These are phyloP conservation scores for Rhododendron simsii DNA, from an alignment of 148 eudicot genomes.

Conservation along the genomic window DNA sequence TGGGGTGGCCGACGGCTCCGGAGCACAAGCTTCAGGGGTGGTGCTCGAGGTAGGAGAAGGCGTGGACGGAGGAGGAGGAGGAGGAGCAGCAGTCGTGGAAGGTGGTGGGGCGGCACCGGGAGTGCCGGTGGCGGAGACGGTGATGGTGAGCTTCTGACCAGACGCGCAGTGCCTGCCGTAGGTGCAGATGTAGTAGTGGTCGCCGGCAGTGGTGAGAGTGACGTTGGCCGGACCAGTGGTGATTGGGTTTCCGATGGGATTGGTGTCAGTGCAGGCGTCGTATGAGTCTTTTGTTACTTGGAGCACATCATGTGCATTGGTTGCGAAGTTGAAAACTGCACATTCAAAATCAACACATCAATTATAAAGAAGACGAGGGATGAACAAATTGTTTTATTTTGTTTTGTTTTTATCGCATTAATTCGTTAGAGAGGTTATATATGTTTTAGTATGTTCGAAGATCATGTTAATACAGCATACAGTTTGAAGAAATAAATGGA, in stretches of 20 bases:
- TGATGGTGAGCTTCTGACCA: conserved; percentile 14
- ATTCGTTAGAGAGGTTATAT: too few species aligned
- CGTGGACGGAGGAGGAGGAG: background rate
- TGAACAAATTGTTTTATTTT: too few species aligned
- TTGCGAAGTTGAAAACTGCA: conserved; percentile 20
- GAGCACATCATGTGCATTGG: conserved; percentile 4
- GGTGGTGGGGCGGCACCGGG: conserved; percentile 7
- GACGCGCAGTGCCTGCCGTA: conserved; percentile 9
- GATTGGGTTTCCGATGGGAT: conserved; percentile 12
- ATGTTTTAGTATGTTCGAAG: too few species aligned
- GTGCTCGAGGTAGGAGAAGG: conserved; percentile 10
- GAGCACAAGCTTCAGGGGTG: conserved; percentile 16
- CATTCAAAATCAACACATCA: background rate
- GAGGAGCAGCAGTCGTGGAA: background rate
- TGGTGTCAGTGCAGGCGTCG: conserved; percentile 7
- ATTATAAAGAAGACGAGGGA: too few species aligned
- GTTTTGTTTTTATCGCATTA: too few species aligned
- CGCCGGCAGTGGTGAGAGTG: conserved; percentile 16
- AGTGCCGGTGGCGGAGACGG: conserved; percentile 3
- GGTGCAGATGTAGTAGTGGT: conserved; percentile 21
- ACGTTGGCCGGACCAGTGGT: conserved; percentile 18
- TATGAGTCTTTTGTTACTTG: conserved; percentile 13
- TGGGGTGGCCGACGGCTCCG: background rate
- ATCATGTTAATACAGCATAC: too few species aligned
- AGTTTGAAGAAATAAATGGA: background rate